Conservation (phyloP, 1,139 yeast species). For the Sugiyamaella neomexicana region DNA sequence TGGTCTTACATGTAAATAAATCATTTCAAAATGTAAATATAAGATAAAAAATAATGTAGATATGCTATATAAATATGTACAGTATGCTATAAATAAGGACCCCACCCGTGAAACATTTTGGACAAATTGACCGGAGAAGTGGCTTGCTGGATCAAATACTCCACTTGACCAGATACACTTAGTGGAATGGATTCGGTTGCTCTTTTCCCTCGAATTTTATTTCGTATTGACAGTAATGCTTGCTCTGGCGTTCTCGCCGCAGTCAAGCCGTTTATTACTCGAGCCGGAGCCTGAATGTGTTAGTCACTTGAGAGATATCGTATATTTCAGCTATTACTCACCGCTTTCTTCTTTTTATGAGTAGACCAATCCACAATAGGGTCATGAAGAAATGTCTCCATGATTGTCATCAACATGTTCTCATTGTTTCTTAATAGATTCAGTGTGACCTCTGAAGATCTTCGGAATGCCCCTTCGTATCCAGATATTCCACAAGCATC, state of each 20-base stretch:
- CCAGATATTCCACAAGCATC: conserved; percentile 93
- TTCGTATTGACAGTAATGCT: conserved; percentile 72
- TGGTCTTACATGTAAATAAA: conserved; percentile 10
- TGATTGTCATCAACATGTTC: conserved; percentile 83
- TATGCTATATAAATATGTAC: not conserved
- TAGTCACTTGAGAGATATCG: not conserved
- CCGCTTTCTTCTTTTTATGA: conserved; percentile 22
- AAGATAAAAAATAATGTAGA: conserved; percentile 1
- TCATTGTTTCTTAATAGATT: conserved; percentile 73
- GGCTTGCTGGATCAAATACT: conserved; percentile 82
- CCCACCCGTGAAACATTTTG: conserved; percentile 96
- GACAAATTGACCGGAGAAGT: conserved; percentile 67
- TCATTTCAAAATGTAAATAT: not conserved
- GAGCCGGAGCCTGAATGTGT: not conserved
- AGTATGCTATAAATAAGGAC: conserved; percentile 58
- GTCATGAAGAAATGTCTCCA: conserved; percentile 91
- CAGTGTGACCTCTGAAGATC: conserved; percentile 82
- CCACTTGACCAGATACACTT: conserved; percentile 92
- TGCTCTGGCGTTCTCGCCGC: conserved; percentile 52
- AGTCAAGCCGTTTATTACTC: conserved; percentile 31
- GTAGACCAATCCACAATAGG: conserved; percentile 58
- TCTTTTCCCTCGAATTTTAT: conserved; percentile 82
- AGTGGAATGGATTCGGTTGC: conserved; percentile 82
- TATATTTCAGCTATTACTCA: conserved; percentile 4
- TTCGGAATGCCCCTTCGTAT: conserved; percentile 86